Evolutionary conservation across 1,284 basidiomycete species (phyloP).

Genomic region (Golubevia sp.): DNA sequence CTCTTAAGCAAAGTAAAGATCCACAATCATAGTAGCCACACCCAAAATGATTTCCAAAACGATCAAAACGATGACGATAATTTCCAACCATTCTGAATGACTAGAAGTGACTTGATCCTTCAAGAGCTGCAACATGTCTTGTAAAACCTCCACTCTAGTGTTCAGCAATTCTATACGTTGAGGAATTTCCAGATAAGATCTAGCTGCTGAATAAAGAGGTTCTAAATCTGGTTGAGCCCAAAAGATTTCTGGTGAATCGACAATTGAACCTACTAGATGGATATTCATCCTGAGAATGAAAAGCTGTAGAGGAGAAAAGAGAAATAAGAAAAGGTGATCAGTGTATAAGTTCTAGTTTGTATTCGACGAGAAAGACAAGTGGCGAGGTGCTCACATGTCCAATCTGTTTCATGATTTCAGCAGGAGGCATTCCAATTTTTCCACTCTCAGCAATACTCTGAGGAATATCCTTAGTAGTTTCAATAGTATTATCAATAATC

Average conservation of each 20-base stretch:
- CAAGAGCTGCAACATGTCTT: slow-evolving; percentile 93
- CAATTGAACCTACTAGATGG: slow-evolving; percentile 90
- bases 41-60: slow-evolving; percentile 74
- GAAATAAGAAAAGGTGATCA: neutral
- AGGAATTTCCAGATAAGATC: slow-evolving; percentile 85
- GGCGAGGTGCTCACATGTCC: slow-evolving; percentile 64
- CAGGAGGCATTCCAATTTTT: slow-evolving; percentile 73
- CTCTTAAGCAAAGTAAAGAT: slow-evolving; percentile 50
- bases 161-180: slow-evolving; percentile 91
- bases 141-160: slow-evolving; percentile 87
- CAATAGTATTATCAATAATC: slow-evolving; percentile 88
- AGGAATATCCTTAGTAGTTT: slow-evolving; percentile 94
- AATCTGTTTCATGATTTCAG: slow-evolving; percentile 96
- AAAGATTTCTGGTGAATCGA: slow-evolving; percentile 95
- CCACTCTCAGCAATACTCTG: slow-evolving; percentile 90
- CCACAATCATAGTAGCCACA: slow-evolving; percentile 57
- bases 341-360: too few species aligned
- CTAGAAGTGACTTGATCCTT: slow-evolving; percentile 91
- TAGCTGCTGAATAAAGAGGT: slow-evolving; percentile 87
- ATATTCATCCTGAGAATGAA: slow-evolving; percentile 94
- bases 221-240: slow-evolving; percentile 83
- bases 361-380: neutral
- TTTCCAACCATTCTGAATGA: slow-evolving; percentile 91
- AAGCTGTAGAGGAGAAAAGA: slow-evolving; percentile 62
- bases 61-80: slow-evolving; percentile 91